Evolutionary conservation across 306 rosid species (phyloP).

Genomic region (Castanea sativa): DNA sequence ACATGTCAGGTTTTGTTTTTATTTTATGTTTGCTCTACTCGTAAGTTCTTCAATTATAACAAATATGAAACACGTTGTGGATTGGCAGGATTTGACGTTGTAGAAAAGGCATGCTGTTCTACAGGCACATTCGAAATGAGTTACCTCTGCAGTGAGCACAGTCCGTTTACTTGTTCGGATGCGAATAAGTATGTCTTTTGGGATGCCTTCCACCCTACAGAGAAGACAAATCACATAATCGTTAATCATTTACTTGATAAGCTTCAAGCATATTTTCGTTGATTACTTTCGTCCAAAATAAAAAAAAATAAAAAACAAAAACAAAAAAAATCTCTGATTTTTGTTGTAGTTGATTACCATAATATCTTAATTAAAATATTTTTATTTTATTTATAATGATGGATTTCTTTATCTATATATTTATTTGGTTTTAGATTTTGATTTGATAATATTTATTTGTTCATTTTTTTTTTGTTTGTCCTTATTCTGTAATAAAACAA

Average conservation of each 20-base stretch:
- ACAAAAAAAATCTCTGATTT: not conserved
- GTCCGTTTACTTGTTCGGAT: conserved; percentile 62
- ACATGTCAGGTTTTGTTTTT: too few species aligned
- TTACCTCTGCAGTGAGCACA: conserved; percentile 60
- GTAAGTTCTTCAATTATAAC: too few species aligned
- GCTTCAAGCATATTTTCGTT: conserved; percentile 18
- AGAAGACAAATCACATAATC: conserved; percentile 46
- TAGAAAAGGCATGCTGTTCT: conserved; percentile 75
- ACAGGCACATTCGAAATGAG: conserved; percentile 93
- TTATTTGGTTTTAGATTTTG: not conserved
- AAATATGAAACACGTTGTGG: not conserved
- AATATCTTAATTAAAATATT: not conserved
- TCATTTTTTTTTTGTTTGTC: not conserved
- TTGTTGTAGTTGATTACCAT: not conserved
- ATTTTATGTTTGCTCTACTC: too few species aligned
- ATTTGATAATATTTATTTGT: not conserved
- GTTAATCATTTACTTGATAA: conserved; percentile 2
- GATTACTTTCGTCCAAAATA: not conserved
- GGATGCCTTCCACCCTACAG: conserved; percentile 60
- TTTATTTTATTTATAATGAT: not conserved
- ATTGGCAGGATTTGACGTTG: conserved; percentile 58
- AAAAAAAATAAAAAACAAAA: not conserved
- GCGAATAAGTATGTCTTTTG: conserved; percentile 70
- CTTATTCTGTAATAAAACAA: too few species aligned
- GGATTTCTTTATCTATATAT: not conserved